phyloP scores from a whole-genome alignment of 345 rosid genomes.

The Dovyalis caffra region DNA sequence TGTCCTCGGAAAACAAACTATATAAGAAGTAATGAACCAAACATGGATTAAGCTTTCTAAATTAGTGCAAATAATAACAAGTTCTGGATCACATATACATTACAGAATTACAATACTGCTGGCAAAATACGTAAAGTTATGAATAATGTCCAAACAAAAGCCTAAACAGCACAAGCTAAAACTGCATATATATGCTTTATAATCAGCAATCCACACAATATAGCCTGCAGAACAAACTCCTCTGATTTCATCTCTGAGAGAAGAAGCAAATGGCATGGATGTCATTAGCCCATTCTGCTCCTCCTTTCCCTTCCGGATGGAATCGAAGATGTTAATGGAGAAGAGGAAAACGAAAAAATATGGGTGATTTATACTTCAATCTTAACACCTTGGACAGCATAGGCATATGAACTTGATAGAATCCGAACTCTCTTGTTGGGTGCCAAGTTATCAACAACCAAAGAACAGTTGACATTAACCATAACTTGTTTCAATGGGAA shows the following conservation, averaged over 20 bases:
- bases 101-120: not conserved
- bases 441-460: slow-evolving; percentile 48
- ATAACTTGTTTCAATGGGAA: slow-evolving; percentile 33
- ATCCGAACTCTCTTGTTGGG: slow-evolving; percentile 29
- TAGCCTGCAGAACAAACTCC: not conserved
- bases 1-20: not conserved
- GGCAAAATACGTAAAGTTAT: not conserved
- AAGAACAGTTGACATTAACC: slow-evolving; percentile 32
- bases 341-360: not conserved
- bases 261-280: not conserved
- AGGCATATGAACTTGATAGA: slow-evolving; percentile 31
- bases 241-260: not conserved
- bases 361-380: not conserved
- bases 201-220: not conserved
- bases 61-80: slow-evolving; percentile 11
- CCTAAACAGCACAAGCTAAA: not conserved
- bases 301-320: not conserved
- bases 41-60: not conserved
- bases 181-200: not conserved
- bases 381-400: slow-evolving; percentile 1
- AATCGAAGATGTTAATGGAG: not conserved
- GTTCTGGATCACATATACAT: not conserved
- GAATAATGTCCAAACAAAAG: slow-evolving; percentile 2
- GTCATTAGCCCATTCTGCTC: not conserved
- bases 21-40: not conserved